phyloP scores from a whole-genome alignment of 2,329 filamentous ascomycete genomes.

The Calonectria montana region DNA sequence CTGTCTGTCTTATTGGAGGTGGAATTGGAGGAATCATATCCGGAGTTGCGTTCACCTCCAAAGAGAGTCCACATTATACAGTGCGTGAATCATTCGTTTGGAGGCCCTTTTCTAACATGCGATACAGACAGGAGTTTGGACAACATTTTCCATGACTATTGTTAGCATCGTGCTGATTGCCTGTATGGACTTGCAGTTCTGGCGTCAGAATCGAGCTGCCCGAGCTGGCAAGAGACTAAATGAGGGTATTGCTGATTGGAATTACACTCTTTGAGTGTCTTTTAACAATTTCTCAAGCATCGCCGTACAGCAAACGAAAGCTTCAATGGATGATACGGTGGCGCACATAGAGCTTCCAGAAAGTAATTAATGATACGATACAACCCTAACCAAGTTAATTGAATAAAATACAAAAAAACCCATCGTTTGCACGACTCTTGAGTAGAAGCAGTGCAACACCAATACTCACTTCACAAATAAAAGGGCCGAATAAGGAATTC shows the following conservation, averaged over 20 bases:
- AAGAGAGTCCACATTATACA: constrained; percentile 18
- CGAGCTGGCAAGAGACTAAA: background rate
- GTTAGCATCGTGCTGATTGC: constrained; percentile 3
- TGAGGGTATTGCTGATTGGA: constrained; percentile 14
- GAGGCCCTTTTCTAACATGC: background rate
- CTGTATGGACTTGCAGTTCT: constrained; percentile 6
- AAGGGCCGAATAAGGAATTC: background rate
- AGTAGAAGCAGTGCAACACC: background rate
- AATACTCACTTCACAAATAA: background rate
- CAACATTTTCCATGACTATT: constrained; percentile 15
- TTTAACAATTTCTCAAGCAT: background rate
- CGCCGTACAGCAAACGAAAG: background rate
- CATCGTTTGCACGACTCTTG: background rate
- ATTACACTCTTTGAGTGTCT: constrained; percentile 4
- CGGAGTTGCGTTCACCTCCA: constrained; percentile 2
- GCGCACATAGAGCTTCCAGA: background rate
- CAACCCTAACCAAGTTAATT: background rate
- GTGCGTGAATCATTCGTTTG: background rate
- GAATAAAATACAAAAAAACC: background rate
- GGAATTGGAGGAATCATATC: constrained; percentile 21
- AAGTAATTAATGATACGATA: background rate
- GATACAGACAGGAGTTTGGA: constrained; percentile 16
- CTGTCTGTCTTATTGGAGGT: constrained; percentile 8
- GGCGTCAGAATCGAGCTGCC: background rate
- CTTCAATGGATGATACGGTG: background rate